phyloP scores from a whole-genome alignment of 2,329 filamentous ascomycete species.

The Nigrospora osmanthi region DNA sequence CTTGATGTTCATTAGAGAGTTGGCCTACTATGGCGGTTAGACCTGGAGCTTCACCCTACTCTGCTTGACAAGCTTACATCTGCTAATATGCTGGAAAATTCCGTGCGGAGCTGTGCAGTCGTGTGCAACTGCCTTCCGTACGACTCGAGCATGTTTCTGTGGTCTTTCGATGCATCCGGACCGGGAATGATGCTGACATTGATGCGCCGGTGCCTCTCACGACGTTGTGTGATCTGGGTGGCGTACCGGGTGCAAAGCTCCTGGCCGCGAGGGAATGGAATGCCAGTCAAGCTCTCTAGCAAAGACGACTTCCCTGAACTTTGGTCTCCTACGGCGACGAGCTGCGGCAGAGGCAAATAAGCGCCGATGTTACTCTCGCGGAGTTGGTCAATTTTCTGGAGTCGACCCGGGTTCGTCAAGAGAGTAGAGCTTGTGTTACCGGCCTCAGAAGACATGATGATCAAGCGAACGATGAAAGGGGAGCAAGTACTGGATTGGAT shows the following conservation, averaged over 20 bases:
- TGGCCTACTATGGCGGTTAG: conserved; percentile 1
- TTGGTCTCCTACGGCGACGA: conserved; percentile 67
- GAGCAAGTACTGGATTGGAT: no score
- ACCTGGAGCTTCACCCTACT: no score
- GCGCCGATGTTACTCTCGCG: not conserved
- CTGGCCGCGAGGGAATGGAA: conserved; percentile 14
- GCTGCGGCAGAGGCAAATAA: conserved; percentile 29
- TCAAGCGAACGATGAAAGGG: no score
- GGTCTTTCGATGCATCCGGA: not conserved
- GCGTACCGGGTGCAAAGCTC: conserved; percentile 17
- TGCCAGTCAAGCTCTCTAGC: conserved; percentile 42
- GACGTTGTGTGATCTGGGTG: conserved; percentile 13
- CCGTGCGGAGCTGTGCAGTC: no score
- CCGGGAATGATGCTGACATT: conserved; percentile 3
- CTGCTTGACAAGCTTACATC: no score
- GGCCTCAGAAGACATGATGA: no score
- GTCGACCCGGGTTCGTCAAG: not conserved
- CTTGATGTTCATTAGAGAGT: conserved; percentile 2
- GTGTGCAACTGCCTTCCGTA: no score
- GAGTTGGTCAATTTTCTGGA: conserved; percentile 1
- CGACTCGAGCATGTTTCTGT: not conserved
- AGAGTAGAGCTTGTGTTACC: no score
- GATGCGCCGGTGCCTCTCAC: not conserved
- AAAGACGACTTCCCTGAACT: conserved; percentile 71
- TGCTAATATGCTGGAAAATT: no score